These are phyloP conservation scores for Serendipita sp. DNA, from an alignment of 768 basidiomycete genomes.

Conservation along the genomic window DNA sequence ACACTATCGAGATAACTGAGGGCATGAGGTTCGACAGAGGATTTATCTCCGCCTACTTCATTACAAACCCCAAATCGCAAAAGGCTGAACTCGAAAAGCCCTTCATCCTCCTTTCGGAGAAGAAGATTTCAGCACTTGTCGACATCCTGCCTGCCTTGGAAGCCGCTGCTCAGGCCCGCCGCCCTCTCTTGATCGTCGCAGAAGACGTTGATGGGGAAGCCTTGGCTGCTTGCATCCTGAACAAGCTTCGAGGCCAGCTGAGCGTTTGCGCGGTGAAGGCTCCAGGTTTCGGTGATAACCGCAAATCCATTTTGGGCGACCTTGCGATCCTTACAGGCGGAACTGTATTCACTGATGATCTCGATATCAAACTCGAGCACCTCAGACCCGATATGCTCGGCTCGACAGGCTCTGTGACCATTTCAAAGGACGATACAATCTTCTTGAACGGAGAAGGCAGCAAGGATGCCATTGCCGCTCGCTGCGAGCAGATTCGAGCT, in stretches of 20 bases:
- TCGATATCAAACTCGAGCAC: constrained; percentile 94
- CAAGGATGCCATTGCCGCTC: constrained; percentile 78
- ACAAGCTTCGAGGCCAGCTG: constrained; percentile 97
- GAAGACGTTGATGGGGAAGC: constrained; percentile 98
- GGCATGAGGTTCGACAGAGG: constrained; percentile 99
- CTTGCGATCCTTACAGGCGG: constrained; percentile 95
- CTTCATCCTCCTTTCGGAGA: constrained; percentile 81
- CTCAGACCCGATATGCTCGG: constrained; percentile 82
- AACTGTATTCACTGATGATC: constrained; percentile 90
- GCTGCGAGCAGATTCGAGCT: constrained; percentile 89
- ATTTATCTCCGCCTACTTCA: constrained; percentile 94
- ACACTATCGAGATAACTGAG: constrained; percentile 98
- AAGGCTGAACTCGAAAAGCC: constrained; percentile 98
- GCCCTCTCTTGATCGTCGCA: constrained; percentile 90
- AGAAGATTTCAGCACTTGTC: constrained; percentile 91
- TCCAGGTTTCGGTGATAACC: constrained; percentile 97
- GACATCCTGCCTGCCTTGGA: constrained; percentile 92
- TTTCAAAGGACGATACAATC: constrained; percentile 98
- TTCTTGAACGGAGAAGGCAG: constrained; percentile 85
- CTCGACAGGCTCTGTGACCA: constrained; percentile 75
- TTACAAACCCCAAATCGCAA: constrained; percentile 94
- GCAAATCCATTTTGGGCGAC: constrained; percentile 94
- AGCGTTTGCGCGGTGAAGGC: constrained; percentile 92
- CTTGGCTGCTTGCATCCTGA: constrained; percentile 92
- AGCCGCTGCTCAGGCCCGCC: constrained; percentile 45